These are phyloP conservation scores for Aspergillus carlsbadensis DNA, from an alignment of 495 filamentous ascomycete genomes.

Conservation along the genomic window DNA sequence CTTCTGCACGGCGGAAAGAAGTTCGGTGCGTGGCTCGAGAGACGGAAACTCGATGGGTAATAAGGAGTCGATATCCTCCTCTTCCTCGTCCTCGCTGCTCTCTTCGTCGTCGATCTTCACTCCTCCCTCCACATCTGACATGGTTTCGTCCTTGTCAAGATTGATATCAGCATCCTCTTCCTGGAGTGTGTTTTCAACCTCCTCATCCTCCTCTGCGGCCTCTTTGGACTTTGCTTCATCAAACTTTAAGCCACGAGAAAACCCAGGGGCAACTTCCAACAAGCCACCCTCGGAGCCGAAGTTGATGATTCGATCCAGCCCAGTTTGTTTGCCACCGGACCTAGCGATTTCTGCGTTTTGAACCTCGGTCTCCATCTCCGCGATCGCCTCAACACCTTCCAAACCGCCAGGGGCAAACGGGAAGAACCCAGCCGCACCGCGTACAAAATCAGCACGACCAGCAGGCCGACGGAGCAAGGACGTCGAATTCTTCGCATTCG, in stretches of 20 bases:
- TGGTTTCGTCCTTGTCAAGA: conserved; percentile 33
- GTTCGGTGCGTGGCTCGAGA: conserved; percentile 74
- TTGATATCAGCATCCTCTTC: conserved; percentile 57
- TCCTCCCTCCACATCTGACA: conserved; percentile 36
- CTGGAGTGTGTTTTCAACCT: conserved; percentile 71
- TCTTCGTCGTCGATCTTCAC: conserved; percentile 51
- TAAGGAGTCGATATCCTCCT: conserved; percentile 88
- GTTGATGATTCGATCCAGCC: conserved; percentile 77
- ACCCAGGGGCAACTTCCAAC: conserved; percentile 79
- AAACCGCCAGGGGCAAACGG: conserved; percentile 93
- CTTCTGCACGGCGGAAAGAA: conserved; percentile 69
- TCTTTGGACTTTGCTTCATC: conserved; percentile 57
- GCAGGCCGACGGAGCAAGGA: conserved; percentile 87
- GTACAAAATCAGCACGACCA: conserved; percentile 84
- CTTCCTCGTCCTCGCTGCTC: conserved; percentile 38
- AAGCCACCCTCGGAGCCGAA: conserved; percentile 76
- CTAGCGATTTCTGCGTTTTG: conserved; percentile 41
- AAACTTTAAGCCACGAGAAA: conserved; percentile 75
- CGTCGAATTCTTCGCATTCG: conserved; percentile 95
- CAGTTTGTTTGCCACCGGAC: conserved; percentile 40
- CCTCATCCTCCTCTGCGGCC: conserved; percentile 59
- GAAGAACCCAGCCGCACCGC: conserved; percentile 94
- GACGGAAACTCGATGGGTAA: conserved; percentile 92
- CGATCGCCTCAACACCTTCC: conserved; percentile 80
- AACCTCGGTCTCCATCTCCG: conserved; percentile 68